phyloP scores from a whole-genome alignment of 345 rosid genomes.

The Arabis alpina region DNA sequence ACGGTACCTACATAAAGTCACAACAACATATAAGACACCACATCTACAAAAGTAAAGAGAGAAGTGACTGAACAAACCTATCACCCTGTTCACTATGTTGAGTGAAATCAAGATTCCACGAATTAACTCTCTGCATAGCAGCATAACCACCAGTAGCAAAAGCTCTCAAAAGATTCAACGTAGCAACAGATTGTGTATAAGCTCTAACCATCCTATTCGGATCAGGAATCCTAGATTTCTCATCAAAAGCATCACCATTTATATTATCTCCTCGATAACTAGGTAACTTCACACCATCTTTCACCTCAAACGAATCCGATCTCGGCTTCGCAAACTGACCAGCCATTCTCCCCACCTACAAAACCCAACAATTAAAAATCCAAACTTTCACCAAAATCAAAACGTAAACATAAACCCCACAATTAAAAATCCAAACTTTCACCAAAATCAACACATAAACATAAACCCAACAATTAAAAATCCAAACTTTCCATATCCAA shows the following conservation, averaged over 20 bases:
- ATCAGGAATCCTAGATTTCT: slow-evolving; percentile 67
- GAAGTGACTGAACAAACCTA: no score
- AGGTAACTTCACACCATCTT: slow-evolving; percentile 64
- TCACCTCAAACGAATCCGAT: slow-evolving; percentile 59
- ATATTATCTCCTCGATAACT: slow-evolving; percentile 73
- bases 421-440: no score
- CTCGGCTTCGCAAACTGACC: slow-evolving; percentile 79
- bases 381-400: neutral
- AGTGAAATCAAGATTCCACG: slow-evolving; percentile 73
- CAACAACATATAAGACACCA: neutral
- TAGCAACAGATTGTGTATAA: slow-evolving; percentile 62
- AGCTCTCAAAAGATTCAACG: slow-evolving; percentile 68
- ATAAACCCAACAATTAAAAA: neutral
- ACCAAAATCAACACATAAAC: neutral
- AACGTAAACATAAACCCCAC: neutral
- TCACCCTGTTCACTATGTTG: slow-evolving; percentile 73
- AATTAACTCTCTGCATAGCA: slow-evolving; percentile 72
- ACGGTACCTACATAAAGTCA: slow-evolving; percentile 48
- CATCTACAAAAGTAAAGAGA: no score
- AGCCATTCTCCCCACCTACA: slow-evolving; percentile 69
- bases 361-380: neutral
- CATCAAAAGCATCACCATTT: slow-evolving; percentile 69
- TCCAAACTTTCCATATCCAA: neutral
- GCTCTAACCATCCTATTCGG: slow-evolving; percentile 70
- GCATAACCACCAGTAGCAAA: slow-evolving; percentile 77